These are phyloP conservation scores for Aspergillus caelatus DNA, from an alignment of 2,329 filamentous ascomycete species.

Conservation along the genomic window DNA sequence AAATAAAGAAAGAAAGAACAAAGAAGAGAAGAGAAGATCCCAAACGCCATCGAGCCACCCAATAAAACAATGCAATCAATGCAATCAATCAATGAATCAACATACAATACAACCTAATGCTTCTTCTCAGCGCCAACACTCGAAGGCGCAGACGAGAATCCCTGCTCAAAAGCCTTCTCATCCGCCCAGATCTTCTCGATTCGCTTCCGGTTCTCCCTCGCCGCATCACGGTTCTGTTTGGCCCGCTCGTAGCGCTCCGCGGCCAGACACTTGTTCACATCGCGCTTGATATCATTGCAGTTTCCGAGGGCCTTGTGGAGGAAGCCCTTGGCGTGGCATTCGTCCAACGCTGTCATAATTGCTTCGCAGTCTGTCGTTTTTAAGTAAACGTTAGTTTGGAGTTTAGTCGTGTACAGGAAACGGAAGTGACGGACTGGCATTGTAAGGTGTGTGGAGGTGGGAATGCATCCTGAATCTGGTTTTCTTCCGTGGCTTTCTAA, in stretches of 20 bases:
- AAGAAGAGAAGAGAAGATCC: neutral
- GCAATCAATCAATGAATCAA: neutral
- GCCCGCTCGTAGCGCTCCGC: constrained; percentile 79
- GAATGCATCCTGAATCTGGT: constrained; percentile 76
- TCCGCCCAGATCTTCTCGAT: constrained; percentile 80
- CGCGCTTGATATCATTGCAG: constrained; percentile 83
- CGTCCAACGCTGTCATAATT: constrained; percentile 89
- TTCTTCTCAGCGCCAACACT: constrained; percentile 7
- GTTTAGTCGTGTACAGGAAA: neutral
- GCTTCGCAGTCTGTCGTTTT: constrained; percentile 80
- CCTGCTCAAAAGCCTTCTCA: constrained; percentile 34
- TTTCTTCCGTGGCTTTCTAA: neutral
- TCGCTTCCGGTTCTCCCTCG: constrained; percentile 70
- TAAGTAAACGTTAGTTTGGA: constrained; percentile 3
- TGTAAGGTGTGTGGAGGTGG: constrained; percentile 91
- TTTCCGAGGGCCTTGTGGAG: constrained; percentile 86
- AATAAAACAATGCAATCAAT: neutral
- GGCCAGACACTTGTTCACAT: constrained; percentile 83
- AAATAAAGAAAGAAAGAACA: neutral
- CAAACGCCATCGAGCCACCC: neutral
- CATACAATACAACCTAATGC: constrained; percentile 8
- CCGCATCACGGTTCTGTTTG: constrained; percentile 70
- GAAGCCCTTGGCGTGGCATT: constrained; percentile 92
- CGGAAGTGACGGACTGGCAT: constrained; percentile 65
- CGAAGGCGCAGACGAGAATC: neutral